Percentiles rank a stretch among this genome's conserved stretches.
Evolutionary conservation across 345 rosid genomes (phyloP).

Genomic region (Citrus trifoliata): DNA sequence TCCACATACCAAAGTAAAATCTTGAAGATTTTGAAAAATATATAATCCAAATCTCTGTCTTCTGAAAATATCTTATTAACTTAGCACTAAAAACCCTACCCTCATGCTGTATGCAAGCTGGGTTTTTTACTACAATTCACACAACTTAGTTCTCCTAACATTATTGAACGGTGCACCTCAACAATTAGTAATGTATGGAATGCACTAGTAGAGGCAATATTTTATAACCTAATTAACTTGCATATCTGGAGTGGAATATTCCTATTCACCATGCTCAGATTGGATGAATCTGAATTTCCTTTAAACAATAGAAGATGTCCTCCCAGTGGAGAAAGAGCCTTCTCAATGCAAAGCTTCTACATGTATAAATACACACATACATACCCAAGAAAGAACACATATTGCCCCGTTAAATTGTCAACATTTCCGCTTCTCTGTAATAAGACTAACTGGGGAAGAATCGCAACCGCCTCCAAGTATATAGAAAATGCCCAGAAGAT

Average conservation of each 20-base stretch:
- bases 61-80: neutral
- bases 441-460: constrained; percentile 86
- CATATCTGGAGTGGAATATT: neutral
- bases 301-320: neutral
- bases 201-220: neutral
- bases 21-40: neutral
- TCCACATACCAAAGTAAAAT: neutral
- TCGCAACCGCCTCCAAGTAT: constrained; percentile 95
- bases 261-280: neutral
- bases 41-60: neutral
- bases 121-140: neutral
- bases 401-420: constrained; percentile 94
- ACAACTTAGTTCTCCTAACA: neutral
- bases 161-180: neutral
- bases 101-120: neutral
- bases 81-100: neutral
- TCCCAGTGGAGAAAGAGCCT: neutral
- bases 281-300: neutral
- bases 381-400: constrained; percentile 93
- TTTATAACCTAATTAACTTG: neutral
- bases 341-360: neutral
- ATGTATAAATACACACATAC: constrained; percentile 11
- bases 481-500: constrained; percentile 89
- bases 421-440: constrained; percentile 95
- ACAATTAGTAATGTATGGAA: neutral